These are phyloP conservation scores for Colletotrichum lini DNA, from an alignment of 2,329 filamentous ascomycete species.

Conservation along the genomic window DNA sequence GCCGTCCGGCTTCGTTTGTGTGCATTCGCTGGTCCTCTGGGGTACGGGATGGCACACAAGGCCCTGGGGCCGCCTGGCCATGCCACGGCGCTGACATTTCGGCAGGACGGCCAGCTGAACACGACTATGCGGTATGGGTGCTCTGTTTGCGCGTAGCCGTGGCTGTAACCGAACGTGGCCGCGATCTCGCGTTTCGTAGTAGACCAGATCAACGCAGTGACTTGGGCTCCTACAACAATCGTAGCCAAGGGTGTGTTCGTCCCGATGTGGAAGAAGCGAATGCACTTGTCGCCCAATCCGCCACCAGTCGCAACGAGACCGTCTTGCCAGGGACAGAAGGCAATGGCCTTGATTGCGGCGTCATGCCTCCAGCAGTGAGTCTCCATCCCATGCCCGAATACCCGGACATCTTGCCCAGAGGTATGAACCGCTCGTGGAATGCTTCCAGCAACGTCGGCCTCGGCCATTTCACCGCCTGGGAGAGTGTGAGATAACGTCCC, in stretches of 20 bases:
- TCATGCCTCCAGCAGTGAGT: conserved; percentile 83
- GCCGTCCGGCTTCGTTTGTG: conserved; percentile 41
- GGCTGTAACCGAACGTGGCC: conserved; percentile 81
- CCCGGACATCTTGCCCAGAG: conserved; percentile 56
- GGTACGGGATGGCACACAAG: conserved; percentile 90
- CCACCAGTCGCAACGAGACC: conserved; percentile 91
- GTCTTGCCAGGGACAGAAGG: conserved; percentile 95
- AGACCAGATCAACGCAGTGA: conserved; percentile 94
- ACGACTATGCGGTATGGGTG: conserved; percentile 92
- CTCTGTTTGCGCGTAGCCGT: conserved; percentile 80
- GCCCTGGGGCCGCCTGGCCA: conserved; percentile 86
- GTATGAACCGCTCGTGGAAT: conserved; percentile 50
- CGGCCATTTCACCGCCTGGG: background rate
- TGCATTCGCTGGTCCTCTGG: conserved; percentile 60
- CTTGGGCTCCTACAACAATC: conserved; percentile 93
- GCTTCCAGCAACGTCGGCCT: conserved; percentile 32
- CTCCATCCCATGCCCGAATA: conserved; percentile 69
- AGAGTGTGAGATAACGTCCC: background rate
- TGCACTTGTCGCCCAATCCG: conserved; percentile 93
- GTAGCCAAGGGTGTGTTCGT: conserved; percentile 89
- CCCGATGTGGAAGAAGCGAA: conserved; percentile 93
- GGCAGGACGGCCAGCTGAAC: conserved; percentile 94
- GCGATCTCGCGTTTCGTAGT: conserved; percentile 87
- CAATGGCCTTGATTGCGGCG: conserved; percentile 95
- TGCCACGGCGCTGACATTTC: conserved; percentile 86